Conservation (phyloP, 202 grass and related monocot genomes). For the Zizania palustris region DNA sequence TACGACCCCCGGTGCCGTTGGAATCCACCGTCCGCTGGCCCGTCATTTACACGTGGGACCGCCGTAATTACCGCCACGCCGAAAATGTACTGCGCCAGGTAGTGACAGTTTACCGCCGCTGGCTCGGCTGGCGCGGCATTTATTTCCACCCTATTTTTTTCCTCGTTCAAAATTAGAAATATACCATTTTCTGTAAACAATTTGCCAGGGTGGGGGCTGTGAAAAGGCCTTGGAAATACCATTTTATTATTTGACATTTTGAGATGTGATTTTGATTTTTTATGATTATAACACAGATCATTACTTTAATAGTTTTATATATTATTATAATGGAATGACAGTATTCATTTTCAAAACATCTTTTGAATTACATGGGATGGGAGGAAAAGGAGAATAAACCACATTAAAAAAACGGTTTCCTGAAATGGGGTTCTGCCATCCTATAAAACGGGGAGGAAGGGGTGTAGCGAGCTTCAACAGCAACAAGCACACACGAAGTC, state of each 20-base stretch:
- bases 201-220: too few relatives aligned
- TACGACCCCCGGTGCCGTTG: background rate
- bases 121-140: background rate
- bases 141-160: background rate
- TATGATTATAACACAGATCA: too few relatives aligned
- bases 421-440: slow-evolving; percentile 46
- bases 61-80: background rate
- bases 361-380: too few relatives aligned
- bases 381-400: background rate
- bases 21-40: background rate
- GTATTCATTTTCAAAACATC: too few relatives aligned
- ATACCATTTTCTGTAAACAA: background rate
- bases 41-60: slow-evolving; percentile 32
- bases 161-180: background rate
- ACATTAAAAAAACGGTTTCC: slow-evolving; percentile 45
- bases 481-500: slow-evolving; percentile 16
- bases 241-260: too few relatives aligned
- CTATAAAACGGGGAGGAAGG: slow-evolving; percentile 59
- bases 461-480: background rate
- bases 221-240: too few relatives aligned
- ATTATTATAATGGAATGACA: too few relatives aligned
- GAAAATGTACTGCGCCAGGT: slow-evolving; percentile 6
- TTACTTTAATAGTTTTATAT: too few relatives aligned
- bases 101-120: slow-evolving; percentile 24
- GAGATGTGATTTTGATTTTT: too few relatives aligned